Base-by-base conservation (phyloP, 176 grass and related monocot genomes). In the Cenchrus fungigraminus region DNA sequence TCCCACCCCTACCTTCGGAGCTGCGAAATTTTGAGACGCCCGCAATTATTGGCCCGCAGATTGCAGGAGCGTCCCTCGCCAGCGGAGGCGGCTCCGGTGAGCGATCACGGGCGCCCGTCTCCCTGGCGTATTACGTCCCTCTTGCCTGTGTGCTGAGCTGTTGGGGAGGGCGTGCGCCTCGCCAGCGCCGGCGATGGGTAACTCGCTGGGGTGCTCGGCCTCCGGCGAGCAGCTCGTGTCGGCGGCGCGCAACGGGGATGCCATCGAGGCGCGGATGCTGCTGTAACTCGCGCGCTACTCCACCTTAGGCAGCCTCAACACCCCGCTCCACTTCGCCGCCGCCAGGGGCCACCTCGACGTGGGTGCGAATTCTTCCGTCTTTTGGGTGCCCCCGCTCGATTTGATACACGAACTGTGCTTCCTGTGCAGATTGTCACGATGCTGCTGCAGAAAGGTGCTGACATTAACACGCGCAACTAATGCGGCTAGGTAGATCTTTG, bases 341-440 rank as follows among this genome's bases (percentile, higher is more conserved):
- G 89, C 96, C 47, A 98, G 94, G 87, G 97, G 97, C 25, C 97
- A 98, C 88, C 94, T 90, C 73, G 97, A 95, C 59, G 97, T 98
- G 52, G 50, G 79, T 74, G 46, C 78, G 43, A 8, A 77, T 61
- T 25, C 58, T 8, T 42, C 25, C 59, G 28, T 77, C 1, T 61
- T 66, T 70, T 62, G 9, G 50, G 15, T 15, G 53, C 86, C 73
- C 77, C 59, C 14, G 12, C 37, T 65, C 67, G 86, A 86, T 89
- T 89, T 83, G 64, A 76, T 63, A 86, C 51, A 17, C 42, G 57
- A 82, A 70, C 76, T 29, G 49, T 79, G 7, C 25, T 57, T 31
- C 28, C 45, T n/a, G 42, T 85, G 67, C 58, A 98, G 97, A 95
- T 98, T 82, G 97, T 92, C 74, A 86, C 83, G 65, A 78, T 98